Base-by-base conservation (phyloP, 495 filamentous ascomycete species). In the Trichoderma reesei region DNA sequence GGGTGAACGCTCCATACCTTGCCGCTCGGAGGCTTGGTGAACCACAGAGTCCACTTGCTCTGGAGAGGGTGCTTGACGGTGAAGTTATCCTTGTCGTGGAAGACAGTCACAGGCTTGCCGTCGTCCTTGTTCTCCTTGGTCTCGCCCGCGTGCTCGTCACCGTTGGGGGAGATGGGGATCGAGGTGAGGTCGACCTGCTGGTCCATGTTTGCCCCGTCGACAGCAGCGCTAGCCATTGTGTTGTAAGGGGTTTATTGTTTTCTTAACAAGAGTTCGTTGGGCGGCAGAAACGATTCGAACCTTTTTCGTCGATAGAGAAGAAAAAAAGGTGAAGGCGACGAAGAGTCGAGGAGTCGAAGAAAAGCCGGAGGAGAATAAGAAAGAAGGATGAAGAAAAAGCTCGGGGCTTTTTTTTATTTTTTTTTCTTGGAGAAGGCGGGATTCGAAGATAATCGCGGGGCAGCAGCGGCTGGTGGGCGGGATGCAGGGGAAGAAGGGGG, bases 1-100 rank as follows among this genome's bases (percentile, higher is more conserved):
- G n/a, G n/a, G n/a, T n/a, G n/a, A 34, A 33, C 20, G 18, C 48
- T 38, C 41, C 31, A 20, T 56, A 96, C 94, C 89, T 96, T 98
- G 76, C 91, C 92, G 73, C 88, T 94, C 41, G 94, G 90, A 38
- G 94, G 94, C 83, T 98, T 98, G 71, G 94, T 98, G 80, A 98
- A 98, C 94, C 94, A 98, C 61, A 98, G 80, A 26, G 95, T 98
- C 94, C 94, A 98, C 70, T 89, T 87, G 78, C 96, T 88, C 84
- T 94, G 91, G 61, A 98, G 79, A 46, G 92, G 92, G 74, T 98
- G 94, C 80, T 98, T 98, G 73, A 97, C 92, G 72, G 95, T 98
- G 84, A 98, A 98, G 81, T 97, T 96, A 62, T 97, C 89, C 61
- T 91, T 86, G 78, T 96, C 88, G 74, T 98, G 91, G 80, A 98